Evolutionary conservation across 805 yeast species (phyloP), one percentile per base, ranked within the genome.

Genomic region (Zygosaccharomyces bisporus): DNA sequence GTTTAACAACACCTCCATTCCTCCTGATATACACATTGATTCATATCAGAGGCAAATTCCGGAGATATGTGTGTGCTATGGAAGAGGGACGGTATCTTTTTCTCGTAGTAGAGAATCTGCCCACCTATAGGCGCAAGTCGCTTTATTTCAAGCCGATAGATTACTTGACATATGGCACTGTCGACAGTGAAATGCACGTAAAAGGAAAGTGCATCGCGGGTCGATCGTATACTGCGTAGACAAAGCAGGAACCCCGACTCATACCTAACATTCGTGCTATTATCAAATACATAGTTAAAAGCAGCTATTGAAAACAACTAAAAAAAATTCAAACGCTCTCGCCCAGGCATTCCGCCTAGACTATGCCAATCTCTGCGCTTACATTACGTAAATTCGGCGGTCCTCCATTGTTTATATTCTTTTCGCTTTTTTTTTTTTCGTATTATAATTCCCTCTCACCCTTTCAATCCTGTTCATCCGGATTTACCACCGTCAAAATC

Each of bases 401-500:
- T 10, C 16, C 30, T 20, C n/a, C 6, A 14, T 35, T 35, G 17
- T 35, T 35, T 35, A 20, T 21, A 35, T 35, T 21, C 39, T 35
- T 35, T 35, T 35, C 34, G 18, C 16, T 21, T 8, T 20, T 21
- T 14, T 35, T 21, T 20, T 32, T n/a, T 13, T 16, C 32, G 9
- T 29, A 29, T 29, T 29, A 29, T 29, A 6, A 29, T 29, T 3
- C 14, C 6, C 32, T 29, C 12, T 29, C n/a, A 16, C n/a, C n/a
- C 25, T n/a, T 12, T 41, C 32, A 48, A 30, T 48, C 53, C 52
- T 75, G 32, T 17, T 24, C 81, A 62, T 87, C 95, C 1, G 96
- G 96, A 58, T 90, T 90, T 25, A 95, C 90, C 9, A 90, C 95
- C 47, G 88, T 82, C 37, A 90, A 71, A 14, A 86, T 80, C 68